Conservation (phyloP, 192 early-diverging fungal species). For the Coemansia pectinata region DNA sequence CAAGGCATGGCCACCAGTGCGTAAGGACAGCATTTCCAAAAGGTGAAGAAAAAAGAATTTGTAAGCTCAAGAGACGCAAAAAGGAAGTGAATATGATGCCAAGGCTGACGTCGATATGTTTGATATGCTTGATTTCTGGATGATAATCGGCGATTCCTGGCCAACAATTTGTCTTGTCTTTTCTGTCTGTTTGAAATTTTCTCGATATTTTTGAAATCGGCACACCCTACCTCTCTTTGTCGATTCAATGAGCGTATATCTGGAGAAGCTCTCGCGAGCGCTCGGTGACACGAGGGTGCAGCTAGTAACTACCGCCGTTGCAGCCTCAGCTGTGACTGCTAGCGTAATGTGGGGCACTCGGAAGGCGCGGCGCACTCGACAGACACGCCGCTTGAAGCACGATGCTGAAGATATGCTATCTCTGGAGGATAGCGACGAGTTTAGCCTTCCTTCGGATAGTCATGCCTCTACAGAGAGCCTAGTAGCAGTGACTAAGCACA, state of each 20-base stretch:
- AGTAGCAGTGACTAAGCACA: slow-evolving; percentile 41
- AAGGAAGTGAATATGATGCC: neutral
- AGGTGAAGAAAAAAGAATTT: neutral
- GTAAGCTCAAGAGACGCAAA: neutral
- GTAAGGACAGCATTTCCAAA: neutral
- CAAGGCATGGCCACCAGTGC: neutral
- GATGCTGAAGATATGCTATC: slow-evolving; percentile 45
- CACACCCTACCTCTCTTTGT: neutral
- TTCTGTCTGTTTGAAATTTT: neutral
- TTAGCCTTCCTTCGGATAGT: neutral
- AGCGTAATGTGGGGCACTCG: slow-evolving; percentile 60
- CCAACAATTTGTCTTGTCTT: neutral
- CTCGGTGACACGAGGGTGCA: slow-evolving; percentile 41
- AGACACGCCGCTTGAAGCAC: slow-evolving; percentile 60
- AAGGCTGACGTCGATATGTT: neutral
- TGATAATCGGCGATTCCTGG: neutral
- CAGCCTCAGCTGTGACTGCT: slow-evolving; percentile 66
- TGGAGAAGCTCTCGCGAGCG: slow-evolving; percentile 35
- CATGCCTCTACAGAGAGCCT: neutral
- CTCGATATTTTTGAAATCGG: neutral
- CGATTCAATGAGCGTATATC: slow-evolving; percentile 18
- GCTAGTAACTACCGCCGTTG: slow-evolving; percentile 60
- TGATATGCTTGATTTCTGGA: neutral
- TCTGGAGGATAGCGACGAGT: slow-evolving; percentile 9
- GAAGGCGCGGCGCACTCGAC: slow-evolving; percentile 46